Evolutionary conservation across 306 rosid species (phyloP), one percentile per base, ranked within the genome.

Genomic region (Trichosanthes cucumerina): DNA sequence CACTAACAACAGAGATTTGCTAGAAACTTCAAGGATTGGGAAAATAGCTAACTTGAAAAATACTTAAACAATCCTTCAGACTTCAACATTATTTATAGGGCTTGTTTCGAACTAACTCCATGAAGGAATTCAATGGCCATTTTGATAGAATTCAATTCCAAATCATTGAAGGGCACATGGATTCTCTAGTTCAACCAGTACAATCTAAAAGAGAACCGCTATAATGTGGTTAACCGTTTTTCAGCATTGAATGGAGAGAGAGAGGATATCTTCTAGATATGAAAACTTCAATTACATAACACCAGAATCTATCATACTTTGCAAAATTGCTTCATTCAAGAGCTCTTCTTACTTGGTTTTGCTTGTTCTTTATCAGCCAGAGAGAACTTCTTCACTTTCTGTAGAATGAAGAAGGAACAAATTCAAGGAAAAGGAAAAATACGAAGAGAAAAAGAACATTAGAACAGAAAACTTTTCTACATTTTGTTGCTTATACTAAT

Each of bases 371-470:
- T 89, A 62, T 84, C 90, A 69, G 90, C 86, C 26, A 92, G 82
- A 54, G 90, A 87, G 84, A 95, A 95, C 80, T 85, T 92, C 88
- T 89, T 92, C 86, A 92, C 98, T 82, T 92, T 95, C 98, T 95
- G 93, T 80, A 34, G n/a, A 77, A 73, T 59, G 6, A 65, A 33
- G 15, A 19, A 19, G 56, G 73, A 76, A 73, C 41, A 58, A 80
- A 60, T 73, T 24, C 49, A 7, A 44, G 21, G 82, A 76, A 14
- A 18, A 80, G 77, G 83, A 76, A 14, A n/a, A 78, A 73, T 46
- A 8, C 19, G 7, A 58, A 28, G n/a, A 14, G 36, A 33, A 14
- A 14, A 41, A 72, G 2, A 44, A 19, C 70, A 72, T 47, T 6
- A 26, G 59, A 34, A 18, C 52, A 33, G 8, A 9, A 73, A 79